These are phyloP conservation scores for Datura wrightii DNA, from an alignment of 257 asterid species.

Conservation along the genomic window DNA sequence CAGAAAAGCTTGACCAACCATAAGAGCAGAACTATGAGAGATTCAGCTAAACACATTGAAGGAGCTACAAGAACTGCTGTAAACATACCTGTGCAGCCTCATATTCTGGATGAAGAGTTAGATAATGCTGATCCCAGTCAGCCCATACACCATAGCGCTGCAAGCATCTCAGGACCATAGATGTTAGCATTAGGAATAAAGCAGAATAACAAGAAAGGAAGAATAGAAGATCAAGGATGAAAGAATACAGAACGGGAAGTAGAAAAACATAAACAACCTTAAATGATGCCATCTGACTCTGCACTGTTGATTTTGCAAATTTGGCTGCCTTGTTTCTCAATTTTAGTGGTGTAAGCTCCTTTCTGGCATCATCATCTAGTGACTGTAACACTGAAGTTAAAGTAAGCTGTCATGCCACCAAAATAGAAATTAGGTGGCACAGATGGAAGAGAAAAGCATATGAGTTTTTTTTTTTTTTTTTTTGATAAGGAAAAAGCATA, in stretches of 20 bases:
- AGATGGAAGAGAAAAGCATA: conserved; percentile 2
- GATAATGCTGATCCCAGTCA: conserved; percentile 96
- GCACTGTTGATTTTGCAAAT: conserved; percentile 90
- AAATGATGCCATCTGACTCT: conserved; percentile 92
- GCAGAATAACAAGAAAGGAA: conserved; percentile 22
- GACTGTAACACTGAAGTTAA: conserved; percentile 89
- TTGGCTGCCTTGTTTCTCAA: conserved; percentile 93
- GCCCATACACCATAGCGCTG: conserved; percentile 98
- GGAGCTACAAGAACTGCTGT: conserved; percentile 27
- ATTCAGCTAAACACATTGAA: conserved; percentile 14
- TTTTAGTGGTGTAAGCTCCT: conserved; percentile 91
- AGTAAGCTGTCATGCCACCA: conserved; percentile 43
- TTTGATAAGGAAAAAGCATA: neutral
- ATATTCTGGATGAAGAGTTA: conserved; percentile 98
- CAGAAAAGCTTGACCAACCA: neutral
- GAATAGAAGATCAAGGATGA: conserved; percentile 32
- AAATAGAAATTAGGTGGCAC: conserved; percentile 27
- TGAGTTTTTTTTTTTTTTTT: neutral
- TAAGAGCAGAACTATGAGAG: neutral
- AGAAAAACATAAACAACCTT: conserved; percentile 57
- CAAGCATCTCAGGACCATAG: conserved; percentile 35
- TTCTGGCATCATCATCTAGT: conserved; percentile 84
- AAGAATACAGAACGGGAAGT: neutral
- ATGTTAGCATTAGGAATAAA: conserved; percentile 31
- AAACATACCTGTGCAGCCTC: conserved; percentile 97